Conservation (phyloP, 805 yeast genomes). For the Pichia deserticola region DNA sequence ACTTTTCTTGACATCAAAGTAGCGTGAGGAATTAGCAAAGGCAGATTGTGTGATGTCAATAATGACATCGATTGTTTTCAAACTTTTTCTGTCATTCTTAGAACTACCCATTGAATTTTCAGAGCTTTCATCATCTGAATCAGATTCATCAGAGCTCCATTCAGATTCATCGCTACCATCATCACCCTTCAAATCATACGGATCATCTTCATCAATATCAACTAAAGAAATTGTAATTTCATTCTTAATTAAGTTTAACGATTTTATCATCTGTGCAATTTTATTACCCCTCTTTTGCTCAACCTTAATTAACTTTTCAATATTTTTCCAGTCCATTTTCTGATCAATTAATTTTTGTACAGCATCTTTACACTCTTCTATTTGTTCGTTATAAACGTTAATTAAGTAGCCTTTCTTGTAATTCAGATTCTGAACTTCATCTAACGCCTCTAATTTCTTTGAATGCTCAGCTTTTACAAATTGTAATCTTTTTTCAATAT, state of each 20-base stretch:
- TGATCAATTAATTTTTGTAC: slow-evolving; percentile 65
- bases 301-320: slow-evolving; percentile 62
- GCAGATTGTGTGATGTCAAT: slow-evolving; percentile 70
- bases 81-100: slow-evolving; percentile 2
- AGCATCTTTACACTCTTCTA: slow-evolving; percentile 62
- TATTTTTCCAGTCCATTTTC: slow-evolving; percentile 91
- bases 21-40: slow-evolving; percentile 79
- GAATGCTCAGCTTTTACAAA: slow-evolving; percentile 69
- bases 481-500: slow-evolving; percentile 66
- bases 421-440: slow-evolving; percentile 55
- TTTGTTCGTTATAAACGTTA: slow-evolving; percentile 57
- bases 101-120: slow-evolving; percentile 3
- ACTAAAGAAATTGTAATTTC: slow-evolving; percentile 54
- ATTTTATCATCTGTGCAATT: slow-evolving; percentile 57
- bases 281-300: slow-evolving; percentile 62
- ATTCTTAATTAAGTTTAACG: slow-evolving; percentile 63
- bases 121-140: slow-evolving; percentile 17
- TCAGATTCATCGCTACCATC: slow-evolving; percentile 20
- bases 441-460: slow-evolving; percentile 58
- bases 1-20: slow-evolving; percentile 66
- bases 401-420: slow-evolving; percentile 67
- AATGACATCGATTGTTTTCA: slow-evolving; percentile 39
- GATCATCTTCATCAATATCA: slow-evolving; percentile 34
- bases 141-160: slow-evolving; percentile 23
- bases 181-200: slow-evolving; percentile 19